Conservation (phyloP, 2,329 filamentous ascomycete species). For the Myriosclerotinia duriaeana region DNA sequence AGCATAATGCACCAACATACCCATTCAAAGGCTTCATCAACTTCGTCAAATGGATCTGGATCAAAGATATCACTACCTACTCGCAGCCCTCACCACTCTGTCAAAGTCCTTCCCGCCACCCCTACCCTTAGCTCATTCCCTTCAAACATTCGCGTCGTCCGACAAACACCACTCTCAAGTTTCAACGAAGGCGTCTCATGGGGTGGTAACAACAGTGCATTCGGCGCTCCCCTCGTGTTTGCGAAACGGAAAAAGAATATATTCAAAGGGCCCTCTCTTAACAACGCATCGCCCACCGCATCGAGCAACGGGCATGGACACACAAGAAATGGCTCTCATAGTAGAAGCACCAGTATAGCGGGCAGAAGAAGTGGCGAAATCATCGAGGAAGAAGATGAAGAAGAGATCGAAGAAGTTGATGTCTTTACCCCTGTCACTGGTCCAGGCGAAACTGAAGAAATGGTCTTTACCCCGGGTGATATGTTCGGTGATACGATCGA, state of each 20-base stretch:
- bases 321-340: constrained; percentile 43
- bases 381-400: constrained; percentile 44
- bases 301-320: constrained; percentile 37
- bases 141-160: constrained; percentile 79
- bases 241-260: constrained; percentile 77
- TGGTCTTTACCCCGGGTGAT: constrained; percentile 31
- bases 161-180: constrained; percentile 53
- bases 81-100: constrained; percentile 81
- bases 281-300: constrained; percentile 39
- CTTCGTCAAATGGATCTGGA: constrained; percentile 76
- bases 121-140: constrained; percentile 76
- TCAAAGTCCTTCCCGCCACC: constrained; percentile 93
- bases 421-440: constrained; percentile 53
- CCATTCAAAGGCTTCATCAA: constrained; percentile 92
- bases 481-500: constrained; percentile 12
- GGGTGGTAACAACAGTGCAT: constrained; percentile 54
- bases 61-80: constrained; percentile 64
- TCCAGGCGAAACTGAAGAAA: constrained; percentile 37
- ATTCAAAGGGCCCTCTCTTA: constrained; percentile 76
- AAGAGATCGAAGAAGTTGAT: constrained; percentile 42
- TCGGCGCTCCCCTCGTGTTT: constrained; percentile 63
- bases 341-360: constrained; percentile 60
- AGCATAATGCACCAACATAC: constrained; percentile 84
- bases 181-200: constrained; percentile 57
- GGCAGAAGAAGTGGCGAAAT: constrained; percentile 72